These are phyloP conservation scores for Trichosporon sp. DNA, from an alignment of 1,284 basidiomycete genomes.

Conservation along the genomic window DNA sequence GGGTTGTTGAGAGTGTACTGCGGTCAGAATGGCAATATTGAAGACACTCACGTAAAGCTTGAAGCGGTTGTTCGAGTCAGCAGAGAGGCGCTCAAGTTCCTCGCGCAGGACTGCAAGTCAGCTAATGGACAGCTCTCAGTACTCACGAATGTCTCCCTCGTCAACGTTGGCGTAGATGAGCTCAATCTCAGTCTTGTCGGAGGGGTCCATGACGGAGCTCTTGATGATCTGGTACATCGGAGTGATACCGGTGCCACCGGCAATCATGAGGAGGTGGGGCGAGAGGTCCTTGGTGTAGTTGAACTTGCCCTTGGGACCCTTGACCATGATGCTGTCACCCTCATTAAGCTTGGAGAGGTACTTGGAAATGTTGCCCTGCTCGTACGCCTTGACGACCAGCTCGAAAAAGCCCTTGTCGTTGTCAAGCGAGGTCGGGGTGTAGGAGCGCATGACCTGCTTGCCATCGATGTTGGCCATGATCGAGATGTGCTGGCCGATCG, in stretches of 20 bases:
- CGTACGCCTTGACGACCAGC: conserved; percentile 97
- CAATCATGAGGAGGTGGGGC: conserved; percentile 90
- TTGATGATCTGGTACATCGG: conserved; percentile 96
- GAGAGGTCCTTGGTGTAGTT: conserved; percentile 71
- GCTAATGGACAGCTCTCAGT: no score
- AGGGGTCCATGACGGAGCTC: conserved; percentile 80
- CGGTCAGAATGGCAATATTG: no score
- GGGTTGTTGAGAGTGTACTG: conserved; percentile 84
- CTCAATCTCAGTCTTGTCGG: conserved; percentile 77
- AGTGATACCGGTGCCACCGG: conserved; percentile 90
- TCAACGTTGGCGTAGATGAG: conserved; percentile 98
- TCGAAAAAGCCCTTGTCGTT: conserved; percentile 93
- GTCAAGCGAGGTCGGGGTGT: conserved; percentile 93
- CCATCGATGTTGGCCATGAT: conserved; percentile 88
- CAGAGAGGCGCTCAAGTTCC: conserved; percentile 73
- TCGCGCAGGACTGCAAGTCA: conserved; percentile 68
- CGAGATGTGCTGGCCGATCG: conserved; percentile 95
- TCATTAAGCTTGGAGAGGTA: conserved; percentile 78
- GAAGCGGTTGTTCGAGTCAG: conserved; percentile 66
- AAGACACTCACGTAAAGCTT: conserved; percentile 63
- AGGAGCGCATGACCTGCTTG: conserved; percentile 86
- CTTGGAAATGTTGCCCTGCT: conserved; percentile 94
- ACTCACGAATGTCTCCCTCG: conserved; percentile 71
- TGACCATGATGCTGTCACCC: conserved; percentile 83
- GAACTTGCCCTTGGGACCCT: conserved; percentile 96